These are phyloP conservation scores for Cercophora sp. DNA, from an alignment of 495 filamentous ascomycete genomes.

Conservation along the genomic window DNA sequence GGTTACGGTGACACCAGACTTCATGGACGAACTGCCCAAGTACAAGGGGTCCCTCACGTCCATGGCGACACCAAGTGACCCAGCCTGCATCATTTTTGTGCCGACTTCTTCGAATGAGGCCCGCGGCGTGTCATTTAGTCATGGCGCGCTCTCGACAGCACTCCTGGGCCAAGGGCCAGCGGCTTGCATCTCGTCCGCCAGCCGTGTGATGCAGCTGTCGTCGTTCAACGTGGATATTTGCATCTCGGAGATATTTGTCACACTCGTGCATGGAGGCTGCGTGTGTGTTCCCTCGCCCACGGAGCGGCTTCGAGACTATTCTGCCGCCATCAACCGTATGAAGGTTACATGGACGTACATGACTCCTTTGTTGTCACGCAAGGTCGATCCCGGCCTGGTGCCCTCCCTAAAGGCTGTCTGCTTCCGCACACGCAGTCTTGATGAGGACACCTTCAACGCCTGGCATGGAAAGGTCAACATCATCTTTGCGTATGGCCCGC, in stretches of 20 bases:
- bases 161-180: slow-evolving; percentile 47
- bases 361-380: slow-evolving; percentile 43
- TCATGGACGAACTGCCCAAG: slow-evolving; percentile 23
- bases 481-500: slow-evolving; percentile 41
- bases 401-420: slow-evolving; percentile 40
- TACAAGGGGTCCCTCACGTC: slow-evolving; percentile 31
- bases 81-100: slow-evolving; percentile 42
- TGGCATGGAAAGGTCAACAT: slow-evolving; percentile 44
- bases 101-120: slow-evolving; percentile 29
- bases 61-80: slow-evolving; percentile 34
- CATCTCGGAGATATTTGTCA: slow-evolving; percentile 62
- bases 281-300: slow-evolving; percentile 46
- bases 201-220: slow-evolving; percentile 62
- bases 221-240: slow-evolving; percentile 67
- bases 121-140: slow-evolving; percentile 42
- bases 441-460: slow-evolving; percentile 37
- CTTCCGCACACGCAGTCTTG: slow-evolving; percentile 42
- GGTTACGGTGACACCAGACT: slow-evolving; percentile 30
- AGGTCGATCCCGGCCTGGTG: slow-evolving; percentile 34
- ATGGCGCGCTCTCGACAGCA: slow-evolving; percentile 39
- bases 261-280: slow-evolving; percentile 52
- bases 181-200: slow-evolving; percentile 44
- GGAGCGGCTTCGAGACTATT: slow-evolving; percentile 36
- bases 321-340: slow-evolving; percentile 41
- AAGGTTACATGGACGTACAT: slow-evolving; percentile 47